phyloP scores from a whole-genome alignment of 257 asterid genomes.

The Primulina eburnea region DNA sequence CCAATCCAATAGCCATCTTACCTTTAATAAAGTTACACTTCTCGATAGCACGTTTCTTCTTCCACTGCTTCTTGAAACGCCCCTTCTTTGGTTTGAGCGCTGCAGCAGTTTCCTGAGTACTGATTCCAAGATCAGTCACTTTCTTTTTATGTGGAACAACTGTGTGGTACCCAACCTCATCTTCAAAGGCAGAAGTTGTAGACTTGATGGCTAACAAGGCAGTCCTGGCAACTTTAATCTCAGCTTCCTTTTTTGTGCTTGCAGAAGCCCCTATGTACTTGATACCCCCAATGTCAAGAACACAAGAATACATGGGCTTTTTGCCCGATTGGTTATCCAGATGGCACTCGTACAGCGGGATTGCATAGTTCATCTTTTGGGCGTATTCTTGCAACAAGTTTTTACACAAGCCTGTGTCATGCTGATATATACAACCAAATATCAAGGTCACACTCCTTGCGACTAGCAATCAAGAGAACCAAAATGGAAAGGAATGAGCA shows the following conservation, averaged over 20 bases:
- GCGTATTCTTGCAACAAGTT: conserved; percentile 91
- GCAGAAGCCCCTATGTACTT: conserved; percentile 82
- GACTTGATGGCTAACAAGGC: conserved; percentile 84
- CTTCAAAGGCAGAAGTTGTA: conserved; percentile 33
- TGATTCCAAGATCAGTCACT: conserved; percentile 45
- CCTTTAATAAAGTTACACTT: conserved; percentile 23
- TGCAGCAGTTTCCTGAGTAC: conserved; percentile 51
- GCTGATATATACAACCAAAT: conserved; percentile 51
- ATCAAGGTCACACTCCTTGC: conserved; percentile 10
- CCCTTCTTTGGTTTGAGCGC: conserved; percentile 62
- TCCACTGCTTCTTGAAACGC: conserved; percentile 43
- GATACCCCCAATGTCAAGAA: conserved; percentile 73
- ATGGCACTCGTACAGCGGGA: conserved; percentile 61
- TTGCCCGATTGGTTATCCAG: conserved; percentile 47
- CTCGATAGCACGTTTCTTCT: conserved; percentile 33
- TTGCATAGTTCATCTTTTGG: conserved; percentile 89
- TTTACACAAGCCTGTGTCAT: conserved; percentile 89
- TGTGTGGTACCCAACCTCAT: conserved; percentile 45
- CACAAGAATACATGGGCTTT: conserved; percentile 43
- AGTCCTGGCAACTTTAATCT: conserved; percentile 92
- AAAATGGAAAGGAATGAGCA: not conserved
- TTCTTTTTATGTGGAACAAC: conserved; percentile 70
- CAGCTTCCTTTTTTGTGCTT: conserved; percentile 83
- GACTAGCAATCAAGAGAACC: not conserved
- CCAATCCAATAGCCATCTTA: conserved; percentile 9